These are phyloP conservation scores for Vigna angularis DNA, from an alignment of 306 rosid genomes.

Conservation along the genomic window DNA sequence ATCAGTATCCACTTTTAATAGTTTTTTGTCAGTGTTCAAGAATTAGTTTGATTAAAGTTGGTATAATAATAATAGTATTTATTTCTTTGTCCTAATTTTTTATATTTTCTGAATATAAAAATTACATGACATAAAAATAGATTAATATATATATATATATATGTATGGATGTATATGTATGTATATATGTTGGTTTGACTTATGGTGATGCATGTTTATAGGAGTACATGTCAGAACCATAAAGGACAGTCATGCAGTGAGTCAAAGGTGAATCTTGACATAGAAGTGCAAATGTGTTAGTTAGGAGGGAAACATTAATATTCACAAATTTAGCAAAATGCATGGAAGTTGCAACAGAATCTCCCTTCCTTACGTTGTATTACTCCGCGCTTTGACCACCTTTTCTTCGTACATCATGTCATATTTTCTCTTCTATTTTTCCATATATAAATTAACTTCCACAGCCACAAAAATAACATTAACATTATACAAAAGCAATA, in stretches of 20 bases:
- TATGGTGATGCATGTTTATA: too few relatives aligned
- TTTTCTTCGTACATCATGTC: not conserved
- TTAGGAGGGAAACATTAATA: not conserved
- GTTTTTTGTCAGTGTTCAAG: not conserved
- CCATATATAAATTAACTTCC: constrained; percentile 3
- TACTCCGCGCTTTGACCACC: constrained; percentile 35
- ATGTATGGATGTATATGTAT: too few relatives aligned
- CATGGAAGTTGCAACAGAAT: not conserved
- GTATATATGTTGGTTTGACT: too few relatives aligned
- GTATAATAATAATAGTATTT: not conserved
- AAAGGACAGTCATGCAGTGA: not conserved
- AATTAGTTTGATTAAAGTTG: not conserved
- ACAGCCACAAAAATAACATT: not conserved
- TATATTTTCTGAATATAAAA: too few relatives aligned
- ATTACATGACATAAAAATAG: too few relatives aligned
- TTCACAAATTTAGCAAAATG: constrained; percentile 21
- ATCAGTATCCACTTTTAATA: too few relatives aligned
- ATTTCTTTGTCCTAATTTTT: too few relatives aligned
- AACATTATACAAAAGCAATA: not conserved
- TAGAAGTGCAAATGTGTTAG: not conserved
- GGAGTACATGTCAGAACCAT: too few relatives aligned
- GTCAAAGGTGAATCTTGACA: not conserved
- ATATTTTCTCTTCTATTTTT: not conserved
- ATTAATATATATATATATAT: too few relatives aligned
- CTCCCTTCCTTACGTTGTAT: not conserved